Evolutionary conservation across 495 filamentous ascomycete genomes (phyloP), one percentile per base, ranked within the genome.

Genomic region (Penicillium goetzii): DNA sequence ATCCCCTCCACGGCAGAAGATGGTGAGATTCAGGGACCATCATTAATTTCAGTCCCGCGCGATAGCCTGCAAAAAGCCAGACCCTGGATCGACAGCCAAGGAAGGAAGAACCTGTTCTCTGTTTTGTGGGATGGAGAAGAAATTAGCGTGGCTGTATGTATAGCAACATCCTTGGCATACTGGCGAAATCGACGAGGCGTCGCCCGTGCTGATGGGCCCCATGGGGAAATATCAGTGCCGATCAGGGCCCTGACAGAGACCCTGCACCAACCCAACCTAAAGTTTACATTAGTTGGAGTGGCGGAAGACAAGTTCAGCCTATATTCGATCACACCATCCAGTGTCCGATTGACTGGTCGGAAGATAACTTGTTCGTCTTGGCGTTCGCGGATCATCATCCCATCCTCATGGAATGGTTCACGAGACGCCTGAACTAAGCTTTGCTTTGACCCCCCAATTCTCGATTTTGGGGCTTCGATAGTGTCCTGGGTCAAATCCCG

Each of bases 161-260:
- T 72, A 65, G 64, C 67, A 59, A 63, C 64, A 72, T 72, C 52
- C 69, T 72, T 72, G 69, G 69, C 69, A 67, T 72, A 62, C 60
- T 72, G 69, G 63, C 61, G 67, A 72, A 62, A 67, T 67, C 62
- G 41, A 41, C 38, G 43, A 58, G 43, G 61, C 34, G 2, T 61
- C 34, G 15, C 17, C 40, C 58, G 63, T 64, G 49, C 47, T n/a
- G 30, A 7, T 32, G 43, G 36, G 21, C 57, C 50, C 38, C 23
- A 62, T 60, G 50, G 51, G 59, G 66, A 38, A 66, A 64, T 56
- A 19, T 17, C 25, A 51, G 32, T 12, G 69, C 34, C 54, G 62
- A 72, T 72, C 38, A 57, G 67, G 67, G 41, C 34, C 64, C 38
- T 55, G 60, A 59, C 63, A 69, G 51, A 57, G 21, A 15, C 43